Percentiles rank a stretch among this genome's conserved stretches.
phyloP scores from a whole-genome alignment of 176 grass and related monocot species.

The Musa itinerans region DNA sequence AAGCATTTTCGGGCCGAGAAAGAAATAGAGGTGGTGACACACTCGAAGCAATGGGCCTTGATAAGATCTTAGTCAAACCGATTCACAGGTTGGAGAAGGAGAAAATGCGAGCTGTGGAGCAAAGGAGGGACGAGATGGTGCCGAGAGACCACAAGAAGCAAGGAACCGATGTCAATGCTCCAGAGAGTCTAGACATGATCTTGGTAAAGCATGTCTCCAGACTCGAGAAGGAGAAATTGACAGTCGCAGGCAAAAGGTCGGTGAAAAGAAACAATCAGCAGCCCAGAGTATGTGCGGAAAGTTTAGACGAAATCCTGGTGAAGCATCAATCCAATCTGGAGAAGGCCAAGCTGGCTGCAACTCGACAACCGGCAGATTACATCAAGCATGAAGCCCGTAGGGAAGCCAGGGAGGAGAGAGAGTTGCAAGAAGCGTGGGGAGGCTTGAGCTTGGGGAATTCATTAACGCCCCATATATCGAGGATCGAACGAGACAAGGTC shows the following conservation, averaged over 20 bases:
- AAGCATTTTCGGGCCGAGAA: slow-evolving; percentile 36
- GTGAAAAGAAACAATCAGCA: slow-evolving; percentile 20
- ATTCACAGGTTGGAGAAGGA: slow-evolving; percentile 38
- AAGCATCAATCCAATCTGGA: slow-evolving; percentile 44
- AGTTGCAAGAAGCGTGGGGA: slow-evolving; percentile 71
- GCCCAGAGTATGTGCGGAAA: slow-evolving; percentile 4
- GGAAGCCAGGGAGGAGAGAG: slow-evolving; percentile 61
- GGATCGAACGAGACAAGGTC: slow-evolving; percentile 84
- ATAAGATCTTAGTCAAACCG: slow-evolving; percentile 52
- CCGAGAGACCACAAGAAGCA: slow-evolving; percentile 6
- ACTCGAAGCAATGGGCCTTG: slow-evolving; percentile 17
- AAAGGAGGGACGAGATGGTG: not conserved
- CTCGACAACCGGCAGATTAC: slow-evolving; percentile 20
- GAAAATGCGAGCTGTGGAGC: slow-evolving; percentile 29
- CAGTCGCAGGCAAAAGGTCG: slow-evolving; percentile 17
- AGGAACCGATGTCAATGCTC: not conserved
- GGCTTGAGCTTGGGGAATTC: slow-evolving; percentile 61
- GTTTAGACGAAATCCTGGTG: slow-evolving; percentile 49
- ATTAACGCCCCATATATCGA: slow-evolving; percentile 63
- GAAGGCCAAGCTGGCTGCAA: slow-evolving; percentile 33
- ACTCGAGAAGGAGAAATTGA: slow-evolving; percentile 58
- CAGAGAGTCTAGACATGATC: slow-evolving; percentile 42
- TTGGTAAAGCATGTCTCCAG: slow-evolving; percentile 54
- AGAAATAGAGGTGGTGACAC: slow-evolving; percentile 11
- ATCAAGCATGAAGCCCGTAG: slow-evolving; percentile 37